A percentile compares a stretch with the other conserved stretches of the same genome.
Evolutionary conservation across 208 protist species (phyloP).

Genomic region (Strigomonas culicis): DNA sequence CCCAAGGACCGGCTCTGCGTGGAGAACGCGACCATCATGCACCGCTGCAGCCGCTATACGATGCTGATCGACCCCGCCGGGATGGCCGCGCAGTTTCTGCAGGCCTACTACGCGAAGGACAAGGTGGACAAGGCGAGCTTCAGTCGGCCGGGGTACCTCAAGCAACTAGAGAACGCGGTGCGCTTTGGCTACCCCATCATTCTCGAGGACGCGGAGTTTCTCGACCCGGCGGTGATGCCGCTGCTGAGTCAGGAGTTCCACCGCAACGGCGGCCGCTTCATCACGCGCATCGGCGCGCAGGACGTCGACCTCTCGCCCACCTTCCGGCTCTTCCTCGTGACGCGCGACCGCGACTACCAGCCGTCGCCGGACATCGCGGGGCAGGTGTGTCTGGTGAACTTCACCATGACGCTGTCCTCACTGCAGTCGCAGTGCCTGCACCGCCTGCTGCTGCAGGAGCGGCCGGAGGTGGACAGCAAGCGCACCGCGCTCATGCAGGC

Average conservation of each 20-base stretch:
- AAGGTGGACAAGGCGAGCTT: slow-evolving; percentile 95
- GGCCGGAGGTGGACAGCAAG: slow-evolving; percentile 95
- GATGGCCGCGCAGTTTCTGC: slow-evolving; percentile 93
- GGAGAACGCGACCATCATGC: slow-evolving; percentile 98
- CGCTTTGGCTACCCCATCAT: slow-evolving; percentile 98
- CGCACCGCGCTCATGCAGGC: slow-evolving; percentile 90
- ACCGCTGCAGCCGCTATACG: slow-evolving; percentile 93
- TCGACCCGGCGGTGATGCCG: slow-evolving; percentile 98
- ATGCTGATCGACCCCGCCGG: slow-evolving; percentile 99
- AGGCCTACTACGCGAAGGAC: slow-evolving; percentile 65
- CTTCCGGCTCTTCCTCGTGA: slow-evolving; percentile 97
- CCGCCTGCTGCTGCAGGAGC: slow-evolving; percentile 90
- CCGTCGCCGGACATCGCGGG: slow-evolving; percentile 95
- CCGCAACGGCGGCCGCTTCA: slow-evolving; percentile 91
- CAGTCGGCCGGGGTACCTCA: slow-evolving; percentile 96
- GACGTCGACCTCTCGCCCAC: slow-evolving; percentile 98
- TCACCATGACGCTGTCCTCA: slow-evolving; percentile 96
- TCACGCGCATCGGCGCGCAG: slow-evolving; percentile 95
- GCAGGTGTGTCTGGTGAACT: slow-evolving; percentile 98
- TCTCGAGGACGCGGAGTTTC: slow-evolving; percentile 98
- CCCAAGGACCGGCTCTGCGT: slow-evolving; percentile 96
- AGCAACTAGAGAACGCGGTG: slow-evolving; percentile 97
- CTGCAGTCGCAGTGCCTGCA: slow-evolving; percentile 96
- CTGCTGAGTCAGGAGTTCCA: slow-evolving; percentile 97
- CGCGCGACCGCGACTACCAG: slow-evolving; percentile 93